Base-by-base conservation (phyloP, 495 filamentous ascomycete species). In the Penicillium cataractarum region DNA sequence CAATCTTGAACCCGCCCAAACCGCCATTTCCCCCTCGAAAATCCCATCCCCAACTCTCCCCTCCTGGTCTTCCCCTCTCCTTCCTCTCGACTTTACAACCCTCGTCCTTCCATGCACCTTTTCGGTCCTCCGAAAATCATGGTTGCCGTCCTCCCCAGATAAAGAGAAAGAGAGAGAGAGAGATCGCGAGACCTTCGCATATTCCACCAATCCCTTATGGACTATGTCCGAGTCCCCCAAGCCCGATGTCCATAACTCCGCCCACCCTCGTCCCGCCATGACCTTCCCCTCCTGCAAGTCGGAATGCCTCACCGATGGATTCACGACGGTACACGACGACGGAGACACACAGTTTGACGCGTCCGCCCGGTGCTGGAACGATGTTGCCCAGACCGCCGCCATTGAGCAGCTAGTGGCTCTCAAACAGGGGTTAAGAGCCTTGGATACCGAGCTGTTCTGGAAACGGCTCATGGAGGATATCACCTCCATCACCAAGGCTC, bases 401-500 rank as follows among this genome's bases (percentile, higher is more conserved):
- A 80, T 85, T 21, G 87, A 91, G 66, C 73, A 80, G 21, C 73
- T 91, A 42, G 81, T 90, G 8, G 71, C 78, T 29, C 79, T 93
- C 48, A 93, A 92, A 69, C 76, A 78, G 59, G 77, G 73, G 22
- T 74, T 92, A 37, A 79, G 79, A 39, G 74, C 74, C 31, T 75
- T 85, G 40, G 79, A 83, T 29, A 82, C 84, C 4, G 83, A 86
- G 51, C 80, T 84, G 40, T 91, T 92, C 70, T 92, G 89, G 89
- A 78, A 77, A 60, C 72, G 84, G 40, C 69, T 92, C 39, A 86
- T 90, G 79, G 85, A 90, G 70, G 87, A 84, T 29, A 78, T 92
- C 66, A 83, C 88, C 33, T 78, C 76, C 13, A 85, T 92, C 52
- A 80, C 81, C 51, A 83, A 83, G 50, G 82, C 90, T 15, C 90